Percentiles rank a stretch among this genome's conserved stretches.
These are phyloP conservation scores for Austroboletus niveus DNA, from an alignment of 1,284 basidiomycete genomes.

Conservation along the genomic window DNA sequence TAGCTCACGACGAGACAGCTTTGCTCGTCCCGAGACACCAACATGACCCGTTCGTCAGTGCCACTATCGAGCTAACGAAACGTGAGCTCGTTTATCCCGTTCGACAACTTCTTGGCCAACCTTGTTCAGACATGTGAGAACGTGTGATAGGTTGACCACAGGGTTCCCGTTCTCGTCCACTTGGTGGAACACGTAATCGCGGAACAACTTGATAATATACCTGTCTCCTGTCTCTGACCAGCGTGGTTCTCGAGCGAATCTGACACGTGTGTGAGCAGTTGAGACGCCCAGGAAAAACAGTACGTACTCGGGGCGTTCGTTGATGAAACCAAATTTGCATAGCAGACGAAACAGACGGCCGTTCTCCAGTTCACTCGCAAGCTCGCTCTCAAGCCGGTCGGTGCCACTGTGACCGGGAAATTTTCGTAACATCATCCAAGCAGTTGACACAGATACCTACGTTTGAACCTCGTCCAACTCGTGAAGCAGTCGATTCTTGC, in stretches of 20 bases:
- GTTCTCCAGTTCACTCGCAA: conserved; percentile 94
- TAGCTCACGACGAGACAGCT: conserved; percentile 96
- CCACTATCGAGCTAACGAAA: conserved; percentile 80
- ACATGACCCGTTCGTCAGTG: conserved; percentile 91
- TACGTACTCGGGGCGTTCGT: conserved; percentile 93
- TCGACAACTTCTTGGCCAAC: conserved; percentile 36
- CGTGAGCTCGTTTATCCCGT: not conserved
- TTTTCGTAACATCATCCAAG: not conserved
- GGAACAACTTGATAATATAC: conserved; percentile 97
- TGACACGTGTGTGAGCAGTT: conserved; percentile 31
- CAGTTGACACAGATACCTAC: conserved; percentile 41
- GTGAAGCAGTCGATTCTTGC: conserved; percentile 60
- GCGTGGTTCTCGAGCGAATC: conserved; percentile 90
- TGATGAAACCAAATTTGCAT: conserved; percentile 97
- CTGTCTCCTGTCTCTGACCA: conserved; percentile 99
- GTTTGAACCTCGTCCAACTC: conserved; percentile 85
- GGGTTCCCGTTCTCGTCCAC: conserved; percentile 90
- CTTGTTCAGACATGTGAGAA: conserved; percentile 91
- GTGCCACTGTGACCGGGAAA: conserved; percentile 50
- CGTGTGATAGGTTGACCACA: conserved; percentile 87
- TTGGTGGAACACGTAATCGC: conserved; percentile 98
- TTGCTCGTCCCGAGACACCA: conserved; percentile 92
- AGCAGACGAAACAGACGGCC: conserved; percentile 89
- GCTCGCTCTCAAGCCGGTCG: conserved; percentile 82
- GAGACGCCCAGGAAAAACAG: not conserved